These are phyloP conservation scores for Pseudohyphozyma bogoriensis DNA, from an alignment of 768 basidiomycete species.

Conservation along the genomic window DNA sequence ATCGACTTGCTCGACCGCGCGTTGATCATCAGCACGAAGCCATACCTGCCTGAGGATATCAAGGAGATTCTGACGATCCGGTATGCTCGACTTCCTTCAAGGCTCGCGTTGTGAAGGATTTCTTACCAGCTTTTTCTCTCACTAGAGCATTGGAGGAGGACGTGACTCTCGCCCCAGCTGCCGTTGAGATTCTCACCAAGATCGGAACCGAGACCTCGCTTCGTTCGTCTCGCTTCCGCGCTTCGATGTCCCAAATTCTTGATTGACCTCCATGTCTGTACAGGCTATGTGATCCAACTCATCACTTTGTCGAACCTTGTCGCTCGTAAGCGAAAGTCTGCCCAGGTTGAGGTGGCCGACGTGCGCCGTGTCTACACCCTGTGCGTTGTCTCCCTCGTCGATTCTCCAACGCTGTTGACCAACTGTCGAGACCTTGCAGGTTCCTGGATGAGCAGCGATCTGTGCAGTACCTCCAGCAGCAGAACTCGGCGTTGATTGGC, in stretches of 20 bases:
- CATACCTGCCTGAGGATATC: slow-evolving; percentile 72
- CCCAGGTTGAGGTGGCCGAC: slow-evolving; percentile 74
- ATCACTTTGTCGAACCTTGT: slow-evolving; percentile 86
- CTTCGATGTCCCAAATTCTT: background rate
- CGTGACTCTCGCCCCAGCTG: slow-evolving; percentile 64
- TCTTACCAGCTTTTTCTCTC: no score
- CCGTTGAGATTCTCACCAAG: slow-evolving; percentile 65
- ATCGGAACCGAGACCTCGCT: slow-evolving; percentile 86
- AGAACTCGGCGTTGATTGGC: slow-evolving; percentile 22
- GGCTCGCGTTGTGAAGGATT: no score
- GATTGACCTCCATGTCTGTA: background rate
- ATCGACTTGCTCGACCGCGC: slow-evolving; percentile 90
- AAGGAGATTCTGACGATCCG: slow-evolving; percentile 86
- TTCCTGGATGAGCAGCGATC: slow-evolving; percentile 91
- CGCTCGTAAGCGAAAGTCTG: slow-evolving; percentile 69
- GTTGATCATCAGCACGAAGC: slow-evolving; percentile 85
- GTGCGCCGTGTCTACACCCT: slow-evolving; percentile 62
- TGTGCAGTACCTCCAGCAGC: slow-evolving; percentile 78
- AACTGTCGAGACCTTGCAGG: slow-evolving; percentile 43
- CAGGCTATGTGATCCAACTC: slow-evolving; percentile 77
- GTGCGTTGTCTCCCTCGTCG: background rate
- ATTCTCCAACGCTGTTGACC: background rate
- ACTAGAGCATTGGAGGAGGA: slow-evolving; percentile 84
- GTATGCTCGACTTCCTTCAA: no score
- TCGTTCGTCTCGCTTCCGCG: slow-evolving; percentile 31